Conservation (phyloP, 2,329 filamentous ascomycete genomes). For the Biscogniauxia mediterranea region DNA sequence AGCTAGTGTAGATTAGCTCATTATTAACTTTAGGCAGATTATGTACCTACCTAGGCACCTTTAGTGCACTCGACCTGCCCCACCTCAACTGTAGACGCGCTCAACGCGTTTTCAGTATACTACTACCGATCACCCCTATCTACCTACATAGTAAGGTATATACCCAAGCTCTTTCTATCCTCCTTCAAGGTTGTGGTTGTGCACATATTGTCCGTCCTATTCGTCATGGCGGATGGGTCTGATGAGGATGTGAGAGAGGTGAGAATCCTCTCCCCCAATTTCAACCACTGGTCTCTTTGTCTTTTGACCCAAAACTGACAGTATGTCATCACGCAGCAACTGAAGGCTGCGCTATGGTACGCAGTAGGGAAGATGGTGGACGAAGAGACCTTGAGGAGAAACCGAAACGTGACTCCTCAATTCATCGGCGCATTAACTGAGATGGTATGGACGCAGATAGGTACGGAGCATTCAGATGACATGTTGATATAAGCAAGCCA, state of each 20-base stretch:
- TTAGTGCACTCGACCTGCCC: conserved; percentile 1
- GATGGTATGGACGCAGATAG: conserved; percentile 72
- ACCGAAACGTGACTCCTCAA: conserved; percentile 85
- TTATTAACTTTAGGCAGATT: no score
- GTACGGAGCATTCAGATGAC: conserved; percentile 42
- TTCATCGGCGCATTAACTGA: conserved; percentile 80
- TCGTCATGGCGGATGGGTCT: conserved; percentile 31
- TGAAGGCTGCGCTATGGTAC: conserved; percentile 84
- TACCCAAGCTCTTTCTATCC: no score
- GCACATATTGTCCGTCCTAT: not conserved
- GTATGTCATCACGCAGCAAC: conserved; percentile 50
- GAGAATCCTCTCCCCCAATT: conserved; percentile 1
- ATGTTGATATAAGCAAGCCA: not conserved
- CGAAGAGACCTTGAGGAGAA: conserved; percentile 69
- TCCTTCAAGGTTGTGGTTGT: no score
- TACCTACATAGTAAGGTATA: no score
- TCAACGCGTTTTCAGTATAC: conserved; percentile 3
- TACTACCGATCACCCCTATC: no score
- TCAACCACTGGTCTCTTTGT: not conserved
- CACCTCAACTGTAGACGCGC: conserved; percentile 1
- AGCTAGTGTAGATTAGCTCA: not conserved
- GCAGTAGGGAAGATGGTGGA: conserved; percentile 85
- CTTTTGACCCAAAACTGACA: conserved; percentile 5
- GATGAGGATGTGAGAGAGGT: conserved; percentile 35
- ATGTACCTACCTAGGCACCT: not conserved